phyloP scores from a whole-genome alignment of 2,329 filamentous ascomycete genomes.

The Nemania abortiva region DNA sequence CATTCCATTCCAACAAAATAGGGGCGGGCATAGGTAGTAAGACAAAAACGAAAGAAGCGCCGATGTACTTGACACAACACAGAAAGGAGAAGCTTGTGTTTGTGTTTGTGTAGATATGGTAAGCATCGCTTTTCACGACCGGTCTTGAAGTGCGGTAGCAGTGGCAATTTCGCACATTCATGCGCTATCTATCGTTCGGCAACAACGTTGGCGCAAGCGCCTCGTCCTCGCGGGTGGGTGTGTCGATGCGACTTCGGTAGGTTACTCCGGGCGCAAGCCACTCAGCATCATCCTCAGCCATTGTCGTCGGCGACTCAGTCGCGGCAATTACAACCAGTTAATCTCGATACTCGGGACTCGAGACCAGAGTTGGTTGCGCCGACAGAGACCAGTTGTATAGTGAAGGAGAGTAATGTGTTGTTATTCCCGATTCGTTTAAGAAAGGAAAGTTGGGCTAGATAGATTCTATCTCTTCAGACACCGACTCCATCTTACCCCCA shows the following conservation, averaged over 20 bases:
- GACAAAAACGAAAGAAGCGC: not conserved
- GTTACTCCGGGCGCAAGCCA: constrained; percentile 29
- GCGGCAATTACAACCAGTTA: not conserved
- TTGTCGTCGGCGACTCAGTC: not conserved
- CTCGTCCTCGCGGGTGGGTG: constrained; percentile 5
- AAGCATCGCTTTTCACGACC: not conserved
- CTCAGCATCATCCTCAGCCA: constrained; percentile 5
- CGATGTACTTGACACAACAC: not conserved
- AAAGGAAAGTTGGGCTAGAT: too few relatives aligned
- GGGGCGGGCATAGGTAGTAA: too few relatives aligned
- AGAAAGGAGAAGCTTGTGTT: not conserved
- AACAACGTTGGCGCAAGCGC: constrained; percentile 20
- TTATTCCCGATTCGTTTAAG: too few relatives aligned
- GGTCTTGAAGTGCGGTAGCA: constrained; percentile 19
- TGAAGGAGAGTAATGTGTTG: too few relatives aligned
- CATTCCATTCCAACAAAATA: not conserved
- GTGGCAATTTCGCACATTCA: constrained; percentile 27
- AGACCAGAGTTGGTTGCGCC: not conserved
- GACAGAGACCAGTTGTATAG: not conserved
- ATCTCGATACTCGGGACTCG: not conserved
- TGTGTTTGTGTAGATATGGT: not conserved
- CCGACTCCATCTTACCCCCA: not conserved
- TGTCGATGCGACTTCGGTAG: constrained; percentile 29
- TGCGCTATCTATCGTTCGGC: constrained; percentile 28
- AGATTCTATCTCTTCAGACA: too few relatives aligned